Base-by-base conservation (phyloP, 78 protist species). In the Trichosphaerium sp. region DNA sequence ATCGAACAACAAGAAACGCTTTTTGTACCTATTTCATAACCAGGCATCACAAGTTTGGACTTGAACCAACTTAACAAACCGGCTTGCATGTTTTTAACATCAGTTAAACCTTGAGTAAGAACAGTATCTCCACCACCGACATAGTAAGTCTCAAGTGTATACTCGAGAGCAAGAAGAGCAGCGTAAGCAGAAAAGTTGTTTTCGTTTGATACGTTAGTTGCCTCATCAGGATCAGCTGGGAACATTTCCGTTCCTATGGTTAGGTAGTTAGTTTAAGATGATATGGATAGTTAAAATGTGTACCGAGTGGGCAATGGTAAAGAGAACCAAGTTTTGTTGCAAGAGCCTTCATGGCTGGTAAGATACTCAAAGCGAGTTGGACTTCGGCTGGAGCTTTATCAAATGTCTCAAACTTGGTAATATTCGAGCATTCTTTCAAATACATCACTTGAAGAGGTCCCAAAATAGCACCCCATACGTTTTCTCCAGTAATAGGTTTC, bases 101-200 rank as follows among this genome's bases (percentile, higher is more conserved):
- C 15, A 25, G 67, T 62, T 23, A 11, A 40, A 43, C 52, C 67
- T 25, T 40, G 44, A 21, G 31, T 21, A 57, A 62, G 10, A 57
- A 40, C 11, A 32, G 67, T 11, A 26, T 62, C 67, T 21, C 65
- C 23, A 23, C 65, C 34, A 21, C 47, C 11, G 47, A 10, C 14
- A 21, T 43, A n/a, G 67, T 62, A 62, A 57, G 34, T 62, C 12
- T 14, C 12, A 10, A 62, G 67, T 10, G 25, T 26, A 43, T 40
- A 11, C 65, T 62, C 34, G 65, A 62, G 57, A 25, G 14, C 25
- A 32, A 10, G 14, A 25, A 62, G 10, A 40, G 67, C 34, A 26
- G 67, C 67, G 67, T 62, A 62, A 32, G 52, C 67, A 40, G 47
- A n/a, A 57, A 62, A 62, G 67, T 62, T 62, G 67, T 62, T 62